Evolutionary conservation across 2,329 filamentous ascomycete genomes (phyloP).

Genomic region (Colletotrichum somersetense): DNA sequence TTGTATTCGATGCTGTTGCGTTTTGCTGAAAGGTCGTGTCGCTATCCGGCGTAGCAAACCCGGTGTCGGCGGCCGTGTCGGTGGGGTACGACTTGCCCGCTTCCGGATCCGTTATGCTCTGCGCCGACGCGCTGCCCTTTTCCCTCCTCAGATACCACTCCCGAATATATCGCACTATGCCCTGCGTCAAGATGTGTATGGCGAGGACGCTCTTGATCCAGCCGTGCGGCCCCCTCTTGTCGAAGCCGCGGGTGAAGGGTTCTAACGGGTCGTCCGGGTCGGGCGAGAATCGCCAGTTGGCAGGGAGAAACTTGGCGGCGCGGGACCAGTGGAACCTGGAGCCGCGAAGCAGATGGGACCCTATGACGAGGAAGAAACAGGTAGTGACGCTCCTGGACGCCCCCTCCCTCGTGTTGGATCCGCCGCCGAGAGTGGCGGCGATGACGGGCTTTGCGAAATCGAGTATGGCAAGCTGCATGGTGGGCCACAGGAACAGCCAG

Average conservation of each 20-base stretch:
- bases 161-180: constrained; percentile 77
- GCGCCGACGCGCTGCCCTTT: constrained; percentile 63
- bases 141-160: constrained; percentile 76
- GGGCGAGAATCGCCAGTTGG: constrained; percentile 59
- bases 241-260: constrained; percentile 59
- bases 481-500: constrained; percentile 90
- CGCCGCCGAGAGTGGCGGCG: constrained; percentile 88
- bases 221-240: constrained; percentile 70
- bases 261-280: constrained; percentile 64
- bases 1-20: constrained; percentile 71
- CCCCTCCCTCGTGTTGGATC: constrained; percentile 76
- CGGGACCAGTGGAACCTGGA: constrained; percentile 63
- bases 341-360: constrained; percentile 65
- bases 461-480: constrained; percentile 87
- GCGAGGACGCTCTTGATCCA: constrained; percentile 78
- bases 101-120: constrained; percentile 71
- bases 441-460: constrained; percentile 95
- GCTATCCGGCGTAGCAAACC: constrained; percentile 66
- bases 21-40: constrained; percentile 66
- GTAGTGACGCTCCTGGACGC: constrained; percentile 79
- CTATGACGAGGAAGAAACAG: constrained; percentile 76
- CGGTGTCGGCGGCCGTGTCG: constrained; percentile 56
- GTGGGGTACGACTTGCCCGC: constrained; percentile 62
- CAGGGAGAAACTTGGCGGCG: constrained; percentile 60
- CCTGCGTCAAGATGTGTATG: constrained; percentile 81